phyloP scores from a whole-genome alignment of 306 rosid genomes.

The Potentilla sterilis region DNA sequence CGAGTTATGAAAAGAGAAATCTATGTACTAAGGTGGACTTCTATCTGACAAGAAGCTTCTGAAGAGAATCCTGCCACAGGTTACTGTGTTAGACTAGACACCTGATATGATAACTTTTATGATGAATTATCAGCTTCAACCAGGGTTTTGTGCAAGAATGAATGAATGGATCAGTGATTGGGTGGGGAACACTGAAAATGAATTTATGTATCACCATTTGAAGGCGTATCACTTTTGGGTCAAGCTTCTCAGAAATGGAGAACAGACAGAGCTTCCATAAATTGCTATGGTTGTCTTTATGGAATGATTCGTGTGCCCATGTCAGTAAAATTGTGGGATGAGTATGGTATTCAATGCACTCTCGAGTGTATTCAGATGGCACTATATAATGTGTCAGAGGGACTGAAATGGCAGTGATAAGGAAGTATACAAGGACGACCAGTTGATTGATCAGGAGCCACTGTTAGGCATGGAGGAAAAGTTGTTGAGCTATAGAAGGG shows the following conservation, averaged over 20 bases:
- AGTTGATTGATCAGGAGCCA: constrained; percentile 71
- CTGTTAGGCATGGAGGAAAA: constrained; percentile 62
- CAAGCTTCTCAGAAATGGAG: constrained; percentile 69
- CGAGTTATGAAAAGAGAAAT: not conserved
- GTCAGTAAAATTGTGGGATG: constrained; percentile 68
- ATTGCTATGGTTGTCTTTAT: constrained; percentile 54
- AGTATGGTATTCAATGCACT: constrained; percentile 74
- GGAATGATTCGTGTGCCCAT: constrained; percentile 68
- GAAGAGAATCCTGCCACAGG: not conserved
- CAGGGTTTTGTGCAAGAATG: constrained; percentile 68
- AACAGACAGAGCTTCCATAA: constrained; percentile 45
- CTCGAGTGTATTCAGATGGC: constrained; percentile 65
- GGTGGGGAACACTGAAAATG: constrained; percentile 45
- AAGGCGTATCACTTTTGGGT: constrained; percentile 52
- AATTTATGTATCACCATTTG: constrained; percentile 69
- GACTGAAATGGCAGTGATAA: constrained; percentile 61
- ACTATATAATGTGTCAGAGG: constrained; percentile 82
- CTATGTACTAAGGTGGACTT: not conserved
- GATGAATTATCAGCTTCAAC: constrained; percentile 47
- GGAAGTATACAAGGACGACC: constrained; percentile 54
- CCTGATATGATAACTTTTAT: not conserved
- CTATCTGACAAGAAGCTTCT: not conserved
- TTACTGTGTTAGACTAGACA: not conserved
- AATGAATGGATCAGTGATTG: constrained; percentile 90
- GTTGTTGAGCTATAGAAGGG: constrained; percentile 66